Base-by-base conservation (phyloP, 371 early-diverging fungal genomes). In the Rhizopus sp. region DNA sequence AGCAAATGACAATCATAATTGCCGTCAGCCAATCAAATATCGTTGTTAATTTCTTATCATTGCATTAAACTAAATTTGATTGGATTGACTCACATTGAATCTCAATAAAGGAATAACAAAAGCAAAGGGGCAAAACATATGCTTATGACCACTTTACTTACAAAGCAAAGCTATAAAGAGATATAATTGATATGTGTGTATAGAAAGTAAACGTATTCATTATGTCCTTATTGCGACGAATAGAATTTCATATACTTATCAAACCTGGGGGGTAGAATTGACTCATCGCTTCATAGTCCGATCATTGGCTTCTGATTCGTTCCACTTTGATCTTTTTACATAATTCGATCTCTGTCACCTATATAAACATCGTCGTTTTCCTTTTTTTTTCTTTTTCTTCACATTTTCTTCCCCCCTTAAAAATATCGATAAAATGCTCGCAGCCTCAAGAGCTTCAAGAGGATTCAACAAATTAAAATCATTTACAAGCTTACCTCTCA, bases 11-110 rank as follows among this genome's bases (percentile, higher is more conserved):
- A 60, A 53, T 65, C 65, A 65, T 65, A 60, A 44, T 60, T 57
- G 40, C 32, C 47, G 47, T 57, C 33, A 57, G n/a, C 67, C 72
- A 63, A 67, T 67, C 52, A 63, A 42, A 42, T 23, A 15, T 6
- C 4, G 4, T 12, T 15, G 12, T 9, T 39, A 23, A 29, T 54
- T 31, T 46, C 53, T 51, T 58, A 62, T 57, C 62, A 48, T 32
- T 59, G 56, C 56, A 53, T 53, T 49, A 39, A 59, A 39, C 31
- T 48, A 56, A 29, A 50, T 62, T 41, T 55, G 62, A 60, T 64
- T 60, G 57, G 64, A 48, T 60, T 60, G 58, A 60, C 58, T 61
- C 59, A 57, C 53, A 50, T 59, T 61, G 53, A 60, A 54, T 68
- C 60, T 54, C 51, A 55, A 52, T 37, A n/a, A 57, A 35, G 50